These are phyloP conservation scores for Fusarium torulosum DNA, from an alignment of 2,329 filamentous ascomycete species.

Conservation along the genomic window DNA sequence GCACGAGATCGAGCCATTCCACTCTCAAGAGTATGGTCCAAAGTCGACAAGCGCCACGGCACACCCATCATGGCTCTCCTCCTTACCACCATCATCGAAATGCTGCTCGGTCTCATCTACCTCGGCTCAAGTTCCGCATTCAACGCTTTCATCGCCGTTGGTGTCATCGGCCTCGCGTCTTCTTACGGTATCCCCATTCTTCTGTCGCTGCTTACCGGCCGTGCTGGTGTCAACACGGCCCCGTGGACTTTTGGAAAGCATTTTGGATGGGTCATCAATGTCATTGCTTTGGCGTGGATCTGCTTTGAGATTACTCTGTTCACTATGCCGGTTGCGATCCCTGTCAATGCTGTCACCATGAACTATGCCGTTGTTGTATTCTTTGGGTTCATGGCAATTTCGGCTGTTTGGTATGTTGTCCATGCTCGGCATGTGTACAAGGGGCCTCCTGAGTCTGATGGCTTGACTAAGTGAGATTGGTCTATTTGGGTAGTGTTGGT, in stretches of 20 bases:
- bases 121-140: slow-evolving; percentile 82
- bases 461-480: slow-evolving; percentile 16
- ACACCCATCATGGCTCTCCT: slow-evolving; percentile 78
- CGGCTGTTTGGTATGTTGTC: slow-evolving; percentile 71
- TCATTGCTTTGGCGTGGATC: slow-evolving; percentile 76
- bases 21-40: slow-evolving; percentile 73
- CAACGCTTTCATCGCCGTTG: slow-evolving; percentile 82
- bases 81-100: slow-evolving; percentile 76
- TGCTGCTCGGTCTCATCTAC: slow-evolving; percentile 80
- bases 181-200: slow-evolving; percentile 83
- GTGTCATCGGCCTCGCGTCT: slow-evolving; percentile 80
- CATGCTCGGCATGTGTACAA: slow-evolving; percentile 54
- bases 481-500: neutral
- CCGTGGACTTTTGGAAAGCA: slow-evolving; percentile 73
- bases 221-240: slow-evolving; percentile 72
- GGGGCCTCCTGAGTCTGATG: slow-evolving; percentile 44
- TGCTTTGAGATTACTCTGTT: slow-evolving; percentile 77
- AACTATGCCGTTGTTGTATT: slow-evolving; percentile 78
- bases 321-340: slow-evolving; percentile 76
- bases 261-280: slow-evolving; percentile 77
- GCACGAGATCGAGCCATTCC: slow-evolving; percentile 81
- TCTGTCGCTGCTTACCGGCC: slow-evolving; percentile 74
- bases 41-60: slow-evolving; percentile 73
- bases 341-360: slow-evolving; percentile 69
- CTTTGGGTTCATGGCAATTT: slow-evolving; percentile 70